Conservation (phyloP, 768 basidiomycete genomes). For the Kwoniella heveanensis region DNA sequence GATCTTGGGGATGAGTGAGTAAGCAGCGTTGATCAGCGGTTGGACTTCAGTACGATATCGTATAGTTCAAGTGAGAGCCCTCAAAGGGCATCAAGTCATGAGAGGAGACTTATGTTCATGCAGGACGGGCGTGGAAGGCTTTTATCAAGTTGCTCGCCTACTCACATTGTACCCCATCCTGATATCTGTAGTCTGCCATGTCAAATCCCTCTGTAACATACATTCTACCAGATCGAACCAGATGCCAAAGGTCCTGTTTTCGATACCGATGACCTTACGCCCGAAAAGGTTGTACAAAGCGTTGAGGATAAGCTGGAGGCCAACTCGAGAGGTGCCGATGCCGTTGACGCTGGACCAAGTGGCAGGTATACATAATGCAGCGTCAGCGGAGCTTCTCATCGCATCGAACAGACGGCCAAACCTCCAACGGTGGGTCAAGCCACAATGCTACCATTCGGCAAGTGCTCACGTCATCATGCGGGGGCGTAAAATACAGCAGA, state of each 20-base stretch:
- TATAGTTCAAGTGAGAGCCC: no score
- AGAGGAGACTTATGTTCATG: no score
- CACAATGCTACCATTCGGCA: no score
- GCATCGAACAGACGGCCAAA: no score
- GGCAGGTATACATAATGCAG: no score
- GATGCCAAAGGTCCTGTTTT: slow-evolving; percentile 44
- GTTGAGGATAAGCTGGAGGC: slow-evolving; percentile 36
- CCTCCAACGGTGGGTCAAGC: no score
- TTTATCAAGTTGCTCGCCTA: no score
- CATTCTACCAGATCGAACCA: slow-evolving; percentile 49
- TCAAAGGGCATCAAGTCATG: no score
- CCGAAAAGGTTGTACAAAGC: slow-evolving; percentile 31
- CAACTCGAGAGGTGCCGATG: slow-evolving; percentile 33
- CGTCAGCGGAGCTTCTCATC: no score
- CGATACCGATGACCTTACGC: slow-evolving; percentile 37
- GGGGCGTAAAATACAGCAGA: no score
- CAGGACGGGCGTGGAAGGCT: no score
- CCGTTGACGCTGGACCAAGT: slow-evolving; percentile 47
- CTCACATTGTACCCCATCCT: slow-evolving; percentile 35
- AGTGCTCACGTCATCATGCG: neutral
- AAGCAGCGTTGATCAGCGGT: neutral
- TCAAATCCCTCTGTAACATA: slow-evolving; percentile 43
- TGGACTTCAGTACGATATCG: no score
- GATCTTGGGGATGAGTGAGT: neutral
- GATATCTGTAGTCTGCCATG: slow-evolving; percentile 28